Percentiles rank a stretch among this genome's conserved stretches.
phyloP scores from a whole-genome alignment of 345 rosid species.

The Rhodomyrtus tomentosa region DNA sequence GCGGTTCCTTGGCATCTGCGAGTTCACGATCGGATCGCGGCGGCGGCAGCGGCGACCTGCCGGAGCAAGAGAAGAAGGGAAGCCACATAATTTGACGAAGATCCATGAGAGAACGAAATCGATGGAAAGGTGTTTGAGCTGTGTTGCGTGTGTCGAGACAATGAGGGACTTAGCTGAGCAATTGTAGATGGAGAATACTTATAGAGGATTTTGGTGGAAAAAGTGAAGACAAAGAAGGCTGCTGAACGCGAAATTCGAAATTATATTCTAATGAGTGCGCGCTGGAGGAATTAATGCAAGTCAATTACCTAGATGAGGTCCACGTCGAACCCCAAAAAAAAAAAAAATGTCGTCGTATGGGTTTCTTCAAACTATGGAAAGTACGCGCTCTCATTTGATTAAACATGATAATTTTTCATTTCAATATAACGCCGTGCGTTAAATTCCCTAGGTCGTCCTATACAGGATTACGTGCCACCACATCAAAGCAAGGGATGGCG shows the following conservation, averaged over 20 bases:
- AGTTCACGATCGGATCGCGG: background rate
- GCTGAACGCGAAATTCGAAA: background rate
- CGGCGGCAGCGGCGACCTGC: accelerated
- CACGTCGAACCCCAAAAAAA: background rate
- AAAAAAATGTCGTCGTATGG: background rate
- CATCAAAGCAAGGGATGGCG: background rate
- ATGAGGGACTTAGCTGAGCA: background rate
- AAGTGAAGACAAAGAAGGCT: background rate
- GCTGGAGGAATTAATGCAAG: background rate
- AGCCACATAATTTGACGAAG: background rate
- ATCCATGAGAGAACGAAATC: background rate
- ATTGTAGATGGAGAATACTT: background rate
- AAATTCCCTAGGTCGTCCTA: background rate
- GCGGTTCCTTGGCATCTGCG: background rate
- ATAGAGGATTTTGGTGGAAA: background rate
- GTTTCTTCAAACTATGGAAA: background rate
- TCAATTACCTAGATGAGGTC: background rate
- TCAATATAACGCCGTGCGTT: background rate
- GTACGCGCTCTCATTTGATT: background rate
- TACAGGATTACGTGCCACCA: background rate
- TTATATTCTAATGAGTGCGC: background rate
- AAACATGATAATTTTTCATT: background rate
- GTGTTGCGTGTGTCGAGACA: background rate
- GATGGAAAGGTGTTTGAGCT: background rate
- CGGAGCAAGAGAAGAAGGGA: background rate